Evolutionary conservation across 495 filamentous ascomycete species (phyloP).

Genomic region (Lasiosphaeria hispida): DNA sequence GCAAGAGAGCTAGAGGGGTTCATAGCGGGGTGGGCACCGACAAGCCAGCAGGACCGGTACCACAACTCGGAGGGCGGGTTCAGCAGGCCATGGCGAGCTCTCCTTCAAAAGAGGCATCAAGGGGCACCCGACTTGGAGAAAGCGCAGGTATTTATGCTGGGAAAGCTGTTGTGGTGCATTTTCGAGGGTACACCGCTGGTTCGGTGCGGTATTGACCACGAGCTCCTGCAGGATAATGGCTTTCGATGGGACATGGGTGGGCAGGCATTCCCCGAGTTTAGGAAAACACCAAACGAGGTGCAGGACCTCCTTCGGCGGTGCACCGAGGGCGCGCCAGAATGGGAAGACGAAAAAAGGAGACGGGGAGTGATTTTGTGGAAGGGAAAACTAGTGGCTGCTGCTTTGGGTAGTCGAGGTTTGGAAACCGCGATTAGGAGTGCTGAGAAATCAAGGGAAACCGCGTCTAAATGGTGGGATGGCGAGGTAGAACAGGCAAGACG

Average conservation of each 20-base stretch:
- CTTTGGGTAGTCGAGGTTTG: background rate
- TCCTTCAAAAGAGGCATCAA: slow-evolving; percentile 1
- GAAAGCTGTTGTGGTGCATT: slow-evolving; percentile 39
- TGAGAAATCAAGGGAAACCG: background rate
- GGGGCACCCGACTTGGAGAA: slow-evolving; percentile 15
- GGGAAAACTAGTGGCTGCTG: slow-evolving; percentile 10
- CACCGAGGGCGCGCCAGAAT: slow-evolving; percentile 28
- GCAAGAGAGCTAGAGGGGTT: background rate
- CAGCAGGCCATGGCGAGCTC: slow-evolving; percentile 22
- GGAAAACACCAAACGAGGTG: slow-evolving; percentile 16
- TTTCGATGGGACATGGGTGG: background rate
- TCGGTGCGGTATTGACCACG: slow-evolving; percentile 28
- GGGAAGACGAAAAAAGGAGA: slow-evolving; percentile 5
- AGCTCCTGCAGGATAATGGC: slow-evolving; percentile 20
- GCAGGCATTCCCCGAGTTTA: slow-evolving; percentile 27
- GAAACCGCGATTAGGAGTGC: background rate
- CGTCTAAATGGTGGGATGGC: background rate
- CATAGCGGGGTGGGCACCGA: slow-evolving; percentile 14
- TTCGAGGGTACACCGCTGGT: slow-evolving; percentile 28
- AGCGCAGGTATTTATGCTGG: slow-evolving; percentile 37
- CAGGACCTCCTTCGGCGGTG: slow-evolving; percentile 24
- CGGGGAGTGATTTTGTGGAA: slow-evolving; percentile 11
- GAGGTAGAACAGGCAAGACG: background rate
- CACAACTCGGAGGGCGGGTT: slow-evolving; percentile 24
- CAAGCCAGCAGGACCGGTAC: slow-evolving; percentile 16